A percentile compares a stretch with the other conserved stretches of the same genome.
These are phyloP conservation scores for Didymella lethalis DNA, from an alignment of 2,329 filamentous ascomycete species.

Conservation along the genomic window DNA sequence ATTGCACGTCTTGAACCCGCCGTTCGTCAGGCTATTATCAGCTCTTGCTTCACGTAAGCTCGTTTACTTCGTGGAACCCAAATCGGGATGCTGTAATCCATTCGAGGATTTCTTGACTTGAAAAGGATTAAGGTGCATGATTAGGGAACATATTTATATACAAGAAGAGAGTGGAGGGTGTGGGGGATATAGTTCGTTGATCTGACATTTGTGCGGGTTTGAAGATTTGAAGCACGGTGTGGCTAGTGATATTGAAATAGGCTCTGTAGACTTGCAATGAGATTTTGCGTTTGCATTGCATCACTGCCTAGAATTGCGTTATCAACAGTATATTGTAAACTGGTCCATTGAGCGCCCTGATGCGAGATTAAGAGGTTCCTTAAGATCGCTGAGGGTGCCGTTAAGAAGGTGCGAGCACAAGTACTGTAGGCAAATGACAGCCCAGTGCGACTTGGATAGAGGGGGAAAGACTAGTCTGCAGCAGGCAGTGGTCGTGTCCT, in stretches of 20 bases:
- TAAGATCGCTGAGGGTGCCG: background rate
- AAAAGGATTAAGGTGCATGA: background rate
- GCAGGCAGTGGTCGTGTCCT: background rate
- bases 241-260: background rate
- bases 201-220: background rate
- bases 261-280: background rate
- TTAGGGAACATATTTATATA: background rate
- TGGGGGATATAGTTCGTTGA: background rate
- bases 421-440: background rate
- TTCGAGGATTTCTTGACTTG: background rate
- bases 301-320: background rate
- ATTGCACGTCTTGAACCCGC: background rate
- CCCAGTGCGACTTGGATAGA: background rate
- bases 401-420: background rate
- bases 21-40: constrained; percentile 4
- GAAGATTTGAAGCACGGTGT: background rate
- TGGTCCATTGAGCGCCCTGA: background rate
- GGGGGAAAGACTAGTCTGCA: background rate
- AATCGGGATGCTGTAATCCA: background rate
- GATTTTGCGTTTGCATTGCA: background rate
- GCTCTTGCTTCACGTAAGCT: constrained; percentile 2
- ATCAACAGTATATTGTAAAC: background rate
- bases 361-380: background rate
- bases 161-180: background rate
- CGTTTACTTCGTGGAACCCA: background rate